Conservation (phyloP, 1,139 yeast species). For the Diutina neorugosa region DNA sequence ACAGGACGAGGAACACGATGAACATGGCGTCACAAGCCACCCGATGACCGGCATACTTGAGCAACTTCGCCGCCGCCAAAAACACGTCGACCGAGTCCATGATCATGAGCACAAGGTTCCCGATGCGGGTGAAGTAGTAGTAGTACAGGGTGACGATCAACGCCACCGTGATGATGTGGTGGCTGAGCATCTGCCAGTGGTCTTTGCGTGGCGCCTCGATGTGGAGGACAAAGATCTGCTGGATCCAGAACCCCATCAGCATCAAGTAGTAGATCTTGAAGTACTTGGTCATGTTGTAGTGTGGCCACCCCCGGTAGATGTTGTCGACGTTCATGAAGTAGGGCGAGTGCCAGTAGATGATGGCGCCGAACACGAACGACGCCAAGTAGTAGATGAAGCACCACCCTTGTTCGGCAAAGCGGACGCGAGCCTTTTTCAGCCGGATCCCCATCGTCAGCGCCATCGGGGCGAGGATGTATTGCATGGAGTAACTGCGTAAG, state of each 20-base stretch:
- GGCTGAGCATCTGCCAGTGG: slow-evolving; percentile 75
- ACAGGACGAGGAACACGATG: slow-evolving; percentile 48
- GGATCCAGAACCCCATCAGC: slow-evolving; percentile 69
- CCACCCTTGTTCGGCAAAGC: slow-evolving; percentile 90
- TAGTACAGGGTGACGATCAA: slow-evolving; percentile 64
- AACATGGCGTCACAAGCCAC: slow-evolving; percentile 59
- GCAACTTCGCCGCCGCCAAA: slow-evolving; percentile 61
- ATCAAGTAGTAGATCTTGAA: slow-evolving; percentile 63
- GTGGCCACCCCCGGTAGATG: slow-evolving; percentile 71
- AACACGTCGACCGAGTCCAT: slow-evolving; percentile 80
- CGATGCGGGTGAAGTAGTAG: slow-evolving; percentile 63
- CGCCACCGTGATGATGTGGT: slow-evolving; percentile 69
- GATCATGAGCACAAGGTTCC: slow-evolving; percentile 62
- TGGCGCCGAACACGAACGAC: slow-evolving; percentile 47
- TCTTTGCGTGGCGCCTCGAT: slow-evolving; percentile 75
- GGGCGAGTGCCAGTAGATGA: slow-evolving; percentile 43
- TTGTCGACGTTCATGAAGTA: slow-evolving; percentile 49
- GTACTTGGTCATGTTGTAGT: slow-evolving; percentile 32
- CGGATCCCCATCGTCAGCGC: slow-evolving; percentile 36
- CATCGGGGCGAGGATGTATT: slow-evolving; percentile 44
- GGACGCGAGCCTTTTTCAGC: slow-evolving; percentile 37
- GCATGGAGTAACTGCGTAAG: slow-evolving; percentile 49
- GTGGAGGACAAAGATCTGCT: slow-evolving; percentile 65
- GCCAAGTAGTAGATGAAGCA: slow-evolving; percentile 45
- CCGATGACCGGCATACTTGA: slow-evolving; percentile 57